phyloP scores from a whole-genome alignment of 331 rosid species.

The Malus hybrid region DNA sequence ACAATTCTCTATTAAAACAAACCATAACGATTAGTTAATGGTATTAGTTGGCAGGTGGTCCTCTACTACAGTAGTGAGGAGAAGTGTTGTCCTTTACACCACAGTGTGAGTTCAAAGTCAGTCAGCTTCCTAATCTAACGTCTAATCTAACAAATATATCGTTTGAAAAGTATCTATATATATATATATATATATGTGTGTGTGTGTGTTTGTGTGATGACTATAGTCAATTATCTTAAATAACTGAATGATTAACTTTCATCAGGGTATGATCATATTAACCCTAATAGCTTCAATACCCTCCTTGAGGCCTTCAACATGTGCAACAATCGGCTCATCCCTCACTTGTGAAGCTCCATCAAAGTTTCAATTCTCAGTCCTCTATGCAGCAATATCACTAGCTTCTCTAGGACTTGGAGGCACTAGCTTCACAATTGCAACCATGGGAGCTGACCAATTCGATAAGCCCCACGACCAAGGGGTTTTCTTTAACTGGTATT shows the following conservation, averaged over 20 bases:
- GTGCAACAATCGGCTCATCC: background rate
- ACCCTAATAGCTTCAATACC: conserved; percentile 10
- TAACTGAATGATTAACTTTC: background rate
- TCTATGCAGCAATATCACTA: conserved; percentile 15
- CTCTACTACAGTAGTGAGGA: too few species aligned
- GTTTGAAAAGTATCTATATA: too few species aligned
- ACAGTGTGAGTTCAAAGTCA: too few species aligned
- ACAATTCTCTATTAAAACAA: too few species aligned
- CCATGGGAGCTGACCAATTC: conserved; percentile 31
- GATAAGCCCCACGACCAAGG: conserved; percentile 12
- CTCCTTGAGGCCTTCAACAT: conserved; percentile 14
- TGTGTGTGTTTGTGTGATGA: too few species aligned
- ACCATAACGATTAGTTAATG: too few species aligned
- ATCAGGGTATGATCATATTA: conserved; percentile 18
- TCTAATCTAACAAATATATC: too few species aligned
- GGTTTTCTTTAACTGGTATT: conserved; percentile 26
- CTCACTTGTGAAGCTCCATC: conserved; percentile 9
- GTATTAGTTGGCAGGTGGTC: too few species aligned
- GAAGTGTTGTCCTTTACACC: too few species aligned
- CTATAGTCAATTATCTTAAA: too few species aligned
- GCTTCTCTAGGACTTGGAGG: conserved; percentile 23
- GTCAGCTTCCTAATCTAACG: too few species aligned
- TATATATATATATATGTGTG: too few species aligned
- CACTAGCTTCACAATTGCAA: conserved; percentile 24
- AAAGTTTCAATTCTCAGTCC: conserved; percentile 13